Evolutionary conservation across 352 stramenopile species (phyloP).

Genomic region (Phytophthora meadii): DNA sequence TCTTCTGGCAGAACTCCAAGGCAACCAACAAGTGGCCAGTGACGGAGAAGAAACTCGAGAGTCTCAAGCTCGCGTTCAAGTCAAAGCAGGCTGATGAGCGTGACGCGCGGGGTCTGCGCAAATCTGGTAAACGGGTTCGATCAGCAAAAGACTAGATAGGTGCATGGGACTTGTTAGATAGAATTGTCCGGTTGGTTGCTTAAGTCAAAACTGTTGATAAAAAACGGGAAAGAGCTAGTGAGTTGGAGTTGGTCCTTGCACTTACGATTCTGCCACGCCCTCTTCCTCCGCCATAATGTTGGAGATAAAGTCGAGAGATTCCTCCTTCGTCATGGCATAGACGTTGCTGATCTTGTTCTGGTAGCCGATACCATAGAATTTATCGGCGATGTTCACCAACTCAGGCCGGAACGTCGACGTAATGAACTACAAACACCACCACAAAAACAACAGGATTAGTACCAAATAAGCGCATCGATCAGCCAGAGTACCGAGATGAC

Average conservation of each 20-base stretch:
- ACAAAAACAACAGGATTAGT: constrained; percentile 13
- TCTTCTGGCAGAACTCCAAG: constrained; percentile 95
- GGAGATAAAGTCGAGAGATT: constrained; percentile 97
- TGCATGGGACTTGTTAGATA: constrained; percentile 21
- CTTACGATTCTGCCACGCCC: constrained; percentile 53
- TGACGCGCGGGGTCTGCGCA: constrained; percentile 68
- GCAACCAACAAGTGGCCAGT: constrained; percentile 76
- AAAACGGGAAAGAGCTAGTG: constrained; percentile 6
- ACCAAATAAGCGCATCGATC: not conserved
- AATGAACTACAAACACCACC: constrained; percentile 87
- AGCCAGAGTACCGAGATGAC: constrained; percentile 8
- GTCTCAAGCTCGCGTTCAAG: constrained; percentile 67
- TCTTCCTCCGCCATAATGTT: constrained; percentile 92
- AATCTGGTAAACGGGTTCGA: constrained; percentile 74
- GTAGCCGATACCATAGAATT: constrained; percentile 98
- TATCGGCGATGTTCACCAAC: constrained; percentile 97
- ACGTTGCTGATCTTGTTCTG: constrained; percentile 98
- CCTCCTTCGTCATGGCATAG: constrained; percentile 95
- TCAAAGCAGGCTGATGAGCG: constrained; percentile 84
- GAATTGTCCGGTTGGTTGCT: not conserved
- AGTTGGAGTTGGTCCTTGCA: not conserved
- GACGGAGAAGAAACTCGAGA: constrained; percentile 57
- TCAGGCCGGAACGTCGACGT: constrained; percentile 99
- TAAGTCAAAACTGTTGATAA: too few relatives aligned
- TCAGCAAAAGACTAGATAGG: constrained; percentile 28